A percentile compares a stretch with the other conserved stretches of the same genome.
phyloP scores from a whole-genome alignment of 768 basidiomycete genomes.

The Imleria badia region DNA sequence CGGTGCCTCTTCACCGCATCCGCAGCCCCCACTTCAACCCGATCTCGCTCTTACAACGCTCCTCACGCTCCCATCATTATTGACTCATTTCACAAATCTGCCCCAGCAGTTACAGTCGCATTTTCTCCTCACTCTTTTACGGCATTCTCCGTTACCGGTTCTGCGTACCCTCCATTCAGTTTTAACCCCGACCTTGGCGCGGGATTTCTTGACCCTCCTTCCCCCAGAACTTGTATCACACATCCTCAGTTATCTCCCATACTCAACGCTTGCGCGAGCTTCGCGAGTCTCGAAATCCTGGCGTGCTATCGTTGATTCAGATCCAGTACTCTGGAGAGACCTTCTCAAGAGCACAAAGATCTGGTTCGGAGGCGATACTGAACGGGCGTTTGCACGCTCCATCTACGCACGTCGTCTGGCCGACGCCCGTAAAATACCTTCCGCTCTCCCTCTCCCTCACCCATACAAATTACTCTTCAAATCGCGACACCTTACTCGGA shows the following conservation, averaged over 20 bases:
- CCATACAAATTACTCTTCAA: slow-evolving; percentile 94
- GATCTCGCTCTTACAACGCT: slow-evolving; percentile 82
- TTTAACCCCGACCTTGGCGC: slow-evolving; percentile 84
- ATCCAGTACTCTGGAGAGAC: slow-evolving; percentile 87
- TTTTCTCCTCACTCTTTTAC: slow-evolving; percentile 87
- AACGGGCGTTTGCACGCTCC: slow-evolving; percentile 74
- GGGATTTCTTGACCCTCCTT: slow-evolving; percentile 90
- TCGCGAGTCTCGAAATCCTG: slow-evolving; percentile 88
- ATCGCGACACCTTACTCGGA: slow-evolving; percentile 77
- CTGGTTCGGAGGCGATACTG: slow-evolving; percentile 87
- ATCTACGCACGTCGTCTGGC: slow-evolving; percentile 62
- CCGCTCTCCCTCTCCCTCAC: slow-evolving; percentile 68
- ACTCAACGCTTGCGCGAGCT: slow-evolving; percentile 78
- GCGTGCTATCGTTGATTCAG: slow-evolving; percentile 89
- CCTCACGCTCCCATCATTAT: slow-evolving; percentile 79
- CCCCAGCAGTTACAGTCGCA: slow-evolving; percentile 88
- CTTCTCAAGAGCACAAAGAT: slow-evolving; percentile 79
- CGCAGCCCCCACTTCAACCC: slow-evolving; percentile 73
- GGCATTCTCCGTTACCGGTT: slow-evolving; percentile 89
- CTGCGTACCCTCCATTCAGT: slow-evolving; percentile 87
- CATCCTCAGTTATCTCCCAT: slow-evolving; percentile 82
- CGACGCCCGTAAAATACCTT: slow-evolving; percentile 37
- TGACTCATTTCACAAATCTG: slow-evolving; percentile 76
- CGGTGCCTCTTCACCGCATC: slow-evolving; percentile 67
- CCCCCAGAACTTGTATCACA: slow-evolving; percentile 92